Percentiles rank a stretch among this genome's conserved stretches.
phyloP scores from a whole-genome alignment of 1,284 basidiomycete species.

The Microbotryomycetes sp. region DNA sequence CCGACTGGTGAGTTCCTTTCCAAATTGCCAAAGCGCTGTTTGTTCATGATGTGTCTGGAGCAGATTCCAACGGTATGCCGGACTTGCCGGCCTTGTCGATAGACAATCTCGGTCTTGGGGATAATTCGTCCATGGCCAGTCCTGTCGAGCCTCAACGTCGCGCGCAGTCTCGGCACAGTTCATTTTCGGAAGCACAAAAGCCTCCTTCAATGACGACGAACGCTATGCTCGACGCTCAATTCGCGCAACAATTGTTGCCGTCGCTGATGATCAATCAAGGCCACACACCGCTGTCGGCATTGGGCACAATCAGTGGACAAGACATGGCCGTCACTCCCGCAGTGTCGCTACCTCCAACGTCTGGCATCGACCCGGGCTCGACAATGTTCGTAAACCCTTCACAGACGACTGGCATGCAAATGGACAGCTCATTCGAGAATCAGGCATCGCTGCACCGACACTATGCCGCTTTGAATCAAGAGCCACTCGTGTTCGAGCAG shows the following conservation, averaged over 20 bases:
- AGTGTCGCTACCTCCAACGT: neutral
- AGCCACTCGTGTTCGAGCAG: neutral
- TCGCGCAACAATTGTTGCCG: neutral
- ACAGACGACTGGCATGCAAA: constrained; percentile 5
- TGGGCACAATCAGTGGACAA: neutral
- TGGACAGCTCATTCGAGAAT: constrained; percentile 4
- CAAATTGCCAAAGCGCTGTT: neutral
- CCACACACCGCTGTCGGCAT: neutral
- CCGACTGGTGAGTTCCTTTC: neutral
- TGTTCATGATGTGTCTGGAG: neutral
- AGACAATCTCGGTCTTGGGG: neutral
- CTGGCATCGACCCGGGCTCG: neutral
- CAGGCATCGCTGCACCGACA: constrained; percentile 27
- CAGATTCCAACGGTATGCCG: neutral
- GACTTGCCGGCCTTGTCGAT: neutral
- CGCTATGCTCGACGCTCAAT: neutral
- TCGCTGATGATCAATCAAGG: neutral
- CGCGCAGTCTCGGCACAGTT: neutral
- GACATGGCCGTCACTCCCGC: neutral
- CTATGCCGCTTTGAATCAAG: constrained; percentile 7
- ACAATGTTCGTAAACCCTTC: neutral
- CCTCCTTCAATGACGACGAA: constrained; percentile 1
- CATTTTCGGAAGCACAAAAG: neutral
- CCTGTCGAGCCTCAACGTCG: neutral
- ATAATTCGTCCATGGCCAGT: constrained; percentile 11